phyloP scores from a whole-genome alignment of 306 rosid genomes.

The Vigna hirtella region DNA sequence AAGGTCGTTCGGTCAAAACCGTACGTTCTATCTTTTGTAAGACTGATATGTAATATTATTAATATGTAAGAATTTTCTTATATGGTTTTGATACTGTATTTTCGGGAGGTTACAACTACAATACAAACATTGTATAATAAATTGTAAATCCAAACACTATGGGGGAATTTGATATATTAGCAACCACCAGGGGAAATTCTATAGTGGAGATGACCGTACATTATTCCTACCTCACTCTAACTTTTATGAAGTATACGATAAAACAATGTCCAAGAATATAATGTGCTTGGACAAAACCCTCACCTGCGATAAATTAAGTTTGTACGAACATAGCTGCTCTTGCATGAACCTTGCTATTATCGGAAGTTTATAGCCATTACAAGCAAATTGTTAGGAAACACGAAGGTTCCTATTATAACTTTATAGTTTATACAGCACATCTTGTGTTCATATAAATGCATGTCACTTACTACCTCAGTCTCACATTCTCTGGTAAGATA shows the following conservation, averaged over 20 bases:
- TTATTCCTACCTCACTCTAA: constrained; percentile 27
- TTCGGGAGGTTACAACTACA: background rate
- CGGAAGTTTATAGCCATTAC: constrained; percentile 28
- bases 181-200: background rate
- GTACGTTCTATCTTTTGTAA: too few relatives aligned
- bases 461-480: background rate
- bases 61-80: too few relatives aligned
- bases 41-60: too few relatives aligned
- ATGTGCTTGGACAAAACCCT: constrained; percentile 13
- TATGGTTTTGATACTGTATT: too few relatives aligned
- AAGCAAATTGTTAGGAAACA: constrained; percentile 19
- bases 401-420: constrained; percentile 55
- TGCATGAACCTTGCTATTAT: constrained; percentile 44
- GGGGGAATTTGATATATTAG: background rate
- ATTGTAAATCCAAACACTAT: background rate
- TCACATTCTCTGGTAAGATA: background rate
- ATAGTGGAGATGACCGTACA: background rate
- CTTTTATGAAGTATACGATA: background rate
- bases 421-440: background rate
- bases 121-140: background rate
- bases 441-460: background rate
- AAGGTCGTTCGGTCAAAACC: too few relatives aligned
- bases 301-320: constrained; percentile 5
- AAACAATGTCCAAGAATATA: constrained; percentile 23
- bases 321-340: constrained; percentile 38